Conservation (phyloP, 352 stramenopile species). For the Pythium sukuiense region DNA sequence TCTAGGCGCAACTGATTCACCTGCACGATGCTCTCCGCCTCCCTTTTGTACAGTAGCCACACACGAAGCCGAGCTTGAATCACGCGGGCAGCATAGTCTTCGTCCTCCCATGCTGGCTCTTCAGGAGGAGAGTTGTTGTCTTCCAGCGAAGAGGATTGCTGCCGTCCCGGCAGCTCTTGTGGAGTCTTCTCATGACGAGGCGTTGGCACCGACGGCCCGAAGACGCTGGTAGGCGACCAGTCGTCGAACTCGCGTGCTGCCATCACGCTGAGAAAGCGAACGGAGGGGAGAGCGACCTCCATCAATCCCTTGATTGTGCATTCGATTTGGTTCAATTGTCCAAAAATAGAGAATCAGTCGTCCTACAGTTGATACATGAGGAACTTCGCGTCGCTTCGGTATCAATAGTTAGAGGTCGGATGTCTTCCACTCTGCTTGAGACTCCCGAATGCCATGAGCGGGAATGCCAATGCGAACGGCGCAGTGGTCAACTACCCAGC, state of each 20-base stretch:
- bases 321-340: neutral
- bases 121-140: neutral
- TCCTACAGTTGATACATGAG: neutral
- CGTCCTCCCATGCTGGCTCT: neutral
- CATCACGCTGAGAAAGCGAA: neutral
- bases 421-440: neutral
- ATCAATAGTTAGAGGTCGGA: slow-evolving; percentile 9
- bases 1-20: slow-evolving; percentile 10
- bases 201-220: slow-evolving; percentile 19
- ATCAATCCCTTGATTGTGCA: too few relatives aligned
- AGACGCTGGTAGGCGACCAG: slow-evolving; percentile 50
- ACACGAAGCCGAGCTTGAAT: slow-evolving; percentile 6
- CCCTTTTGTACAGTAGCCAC: slow-evolving; percentile 15
- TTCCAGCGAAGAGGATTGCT: neutral
- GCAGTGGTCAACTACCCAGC: neutral
- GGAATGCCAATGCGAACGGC: neutral
- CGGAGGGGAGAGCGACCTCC: too few relatives aligned
- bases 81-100: neutral
- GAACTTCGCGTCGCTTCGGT: slow-evolving; percentile 11
- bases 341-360: slow-evolving; percentile 2
- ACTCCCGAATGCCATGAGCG: slow-evolving; percentile 1
- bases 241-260: slow-evolving; percentile 23
- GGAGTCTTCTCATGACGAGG: neutral
- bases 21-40: slow-evolving; percentile 11
- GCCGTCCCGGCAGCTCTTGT: neutral